These are phyloP conservation scores for Colletotrichum godetiae DNA, from an alignment of 2,329 filamentous ascomycete genomes.

Conservation along the genomic window DNA sequence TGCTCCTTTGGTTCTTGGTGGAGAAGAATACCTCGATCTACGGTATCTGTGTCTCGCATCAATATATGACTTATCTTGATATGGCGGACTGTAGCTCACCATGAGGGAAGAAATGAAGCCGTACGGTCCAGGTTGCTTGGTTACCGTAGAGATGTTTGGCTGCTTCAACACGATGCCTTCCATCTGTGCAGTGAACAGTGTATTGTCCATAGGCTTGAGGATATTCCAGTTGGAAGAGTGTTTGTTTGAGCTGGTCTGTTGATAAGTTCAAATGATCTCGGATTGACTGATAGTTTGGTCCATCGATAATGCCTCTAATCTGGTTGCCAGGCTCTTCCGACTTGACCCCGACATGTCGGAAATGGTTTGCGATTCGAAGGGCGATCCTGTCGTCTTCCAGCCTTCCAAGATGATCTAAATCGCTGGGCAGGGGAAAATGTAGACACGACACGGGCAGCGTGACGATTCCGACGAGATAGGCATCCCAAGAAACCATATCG, in stretches of 20 bases:
- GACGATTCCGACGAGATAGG: background rate
- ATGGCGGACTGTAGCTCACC: background rate
- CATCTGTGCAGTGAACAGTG: background rate
- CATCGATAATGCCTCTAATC: background rate
- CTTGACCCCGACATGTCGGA: background rate
- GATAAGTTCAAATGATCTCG: background rate
- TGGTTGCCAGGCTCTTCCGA: background rate
- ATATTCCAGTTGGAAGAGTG: background rate
- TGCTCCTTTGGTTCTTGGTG: background rate
- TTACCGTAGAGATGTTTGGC: background rate
- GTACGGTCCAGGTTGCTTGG: background rate
- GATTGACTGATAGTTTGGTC: too few species aligned
- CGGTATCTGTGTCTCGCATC: background rate
- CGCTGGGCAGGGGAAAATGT: background rate
- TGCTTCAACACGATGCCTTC: background rate
- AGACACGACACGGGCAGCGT: background rate
- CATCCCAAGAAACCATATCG: background rate
- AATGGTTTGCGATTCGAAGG: background rate
- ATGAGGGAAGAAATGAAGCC: background rate
- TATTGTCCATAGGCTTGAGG: background rate
- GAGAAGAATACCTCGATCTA: background rate
- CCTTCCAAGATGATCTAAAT: background rate
- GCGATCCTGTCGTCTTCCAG: background rate
- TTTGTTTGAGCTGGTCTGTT: background rate
- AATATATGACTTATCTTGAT: background rate